Conservation (phyloP, 306 rosid species). For the Prunus mira region DNA sequence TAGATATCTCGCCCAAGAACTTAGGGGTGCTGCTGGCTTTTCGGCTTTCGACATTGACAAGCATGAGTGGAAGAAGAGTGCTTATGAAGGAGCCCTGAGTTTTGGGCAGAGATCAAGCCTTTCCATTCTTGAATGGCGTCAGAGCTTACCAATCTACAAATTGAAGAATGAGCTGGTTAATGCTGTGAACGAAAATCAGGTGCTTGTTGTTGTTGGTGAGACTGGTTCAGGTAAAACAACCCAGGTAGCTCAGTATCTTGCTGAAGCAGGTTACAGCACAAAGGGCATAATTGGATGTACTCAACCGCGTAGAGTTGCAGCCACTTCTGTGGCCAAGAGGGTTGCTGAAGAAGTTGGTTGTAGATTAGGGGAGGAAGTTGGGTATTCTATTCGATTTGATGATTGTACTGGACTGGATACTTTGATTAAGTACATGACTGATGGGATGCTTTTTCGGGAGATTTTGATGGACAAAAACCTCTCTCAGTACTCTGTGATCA, state of each 20-base stretch:
- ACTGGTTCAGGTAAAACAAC: constrained; percentile 94
- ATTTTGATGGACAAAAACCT: constrained; percentile 68
- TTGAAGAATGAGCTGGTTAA: constrained; percentile 73
- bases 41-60: constrained; percentile 54
- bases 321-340: constrained; percentile 85
- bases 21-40: constrained; percentile 70
- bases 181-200: constrained; percentile 81
- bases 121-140: constrained; percentile 70
- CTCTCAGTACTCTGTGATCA: constrained; percentile 74
- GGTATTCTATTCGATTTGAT: constrained; percentile 84
- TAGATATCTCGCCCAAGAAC: constrained; percentile 85
- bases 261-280: constrained; percentile 77
- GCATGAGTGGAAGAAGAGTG: constrained; percentile 89
- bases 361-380: constrained; percentile 86
- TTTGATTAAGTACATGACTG: constrained; percentile 88
- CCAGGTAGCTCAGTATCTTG: constrained; percentile 90
- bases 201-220: constrained; percentile 83
- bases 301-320: constrained; percentile 93
- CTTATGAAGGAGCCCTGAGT: constrained; percentile 69
- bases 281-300: constrained; percentile 85
- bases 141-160: constrained; percentile 78
- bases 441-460: constrained; percentile 85
- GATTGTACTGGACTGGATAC: constrained; percentile 86
- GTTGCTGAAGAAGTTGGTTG: constrained; percentile 93
- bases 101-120: constrained; percentile 84